Conservation (phyloP, 345 rosid species). For the Gynandropsis gynandra region DNA sequence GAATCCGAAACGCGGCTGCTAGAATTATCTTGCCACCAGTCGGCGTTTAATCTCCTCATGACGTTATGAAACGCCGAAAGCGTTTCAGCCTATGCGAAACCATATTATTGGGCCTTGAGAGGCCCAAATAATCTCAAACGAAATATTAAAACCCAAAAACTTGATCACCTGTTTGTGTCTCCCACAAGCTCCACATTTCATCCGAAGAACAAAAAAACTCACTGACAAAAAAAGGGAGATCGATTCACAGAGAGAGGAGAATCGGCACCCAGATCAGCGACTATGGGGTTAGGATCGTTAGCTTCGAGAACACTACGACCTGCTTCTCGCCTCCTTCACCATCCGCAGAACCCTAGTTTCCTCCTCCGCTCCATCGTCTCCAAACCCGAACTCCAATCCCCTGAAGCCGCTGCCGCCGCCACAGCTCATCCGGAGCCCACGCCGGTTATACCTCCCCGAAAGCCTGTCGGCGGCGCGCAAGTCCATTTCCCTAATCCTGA, state of each 20-base stretch:
- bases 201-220: constrained; percentile 8
- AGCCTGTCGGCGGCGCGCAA: constrained; percentile 78
- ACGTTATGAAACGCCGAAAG: no score
- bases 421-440: constrained; percentile 44
- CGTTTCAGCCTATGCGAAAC: no score
- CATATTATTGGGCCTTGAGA: no score
- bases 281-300: constrained; percentile 71
- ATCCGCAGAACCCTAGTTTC: constrained; percentile 26
- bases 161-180: constrained; percentile 10
- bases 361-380: constrained; percentile 58
- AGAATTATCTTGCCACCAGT: no score
- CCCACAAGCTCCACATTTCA: background rate
- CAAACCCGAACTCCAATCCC: constrained; percentile 70
- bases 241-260: constrained; percentile 10
- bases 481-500: constrained; percentile 77
- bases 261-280: constrained; percentile 24
- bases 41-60: no score
- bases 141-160: constrained; percentile 6
- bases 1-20: no score
- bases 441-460: constrained; percentile 46
- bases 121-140: no score
- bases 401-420: constrained; percentile 42
- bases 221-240: constrained; percentile 15
- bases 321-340: constrained; percentile 32
- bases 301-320: constrained; percentile 61